Conservation (phyloP, 2,329 filamentous ascomycete species). For the Trichoderma arundinaceum region DNA sequence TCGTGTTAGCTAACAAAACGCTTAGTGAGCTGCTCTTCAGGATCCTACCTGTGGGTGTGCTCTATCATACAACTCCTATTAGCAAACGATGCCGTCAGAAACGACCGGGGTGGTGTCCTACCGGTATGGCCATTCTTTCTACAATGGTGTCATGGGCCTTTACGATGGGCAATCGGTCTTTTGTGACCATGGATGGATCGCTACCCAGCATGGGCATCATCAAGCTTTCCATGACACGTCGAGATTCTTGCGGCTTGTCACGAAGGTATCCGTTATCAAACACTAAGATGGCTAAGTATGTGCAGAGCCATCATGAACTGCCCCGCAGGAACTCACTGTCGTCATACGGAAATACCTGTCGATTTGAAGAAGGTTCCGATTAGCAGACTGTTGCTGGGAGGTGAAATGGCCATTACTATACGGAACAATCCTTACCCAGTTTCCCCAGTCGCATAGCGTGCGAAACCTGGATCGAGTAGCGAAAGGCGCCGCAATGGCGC, state of each 20-base stretch:
- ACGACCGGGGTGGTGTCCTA: conserved; percentile 1
- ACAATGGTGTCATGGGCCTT: conserved; percentile 34
- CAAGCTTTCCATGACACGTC: conserved; percentile 34
- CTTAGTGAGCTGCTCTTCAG: too few relatives aligned
- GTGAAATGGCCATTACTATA: background rate
- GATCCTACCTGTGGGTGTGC: conserved; percentile 1
- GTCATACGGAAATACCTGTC: conserved; percentile 36
- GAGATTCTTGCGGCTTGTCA: conserved; percentile 32
- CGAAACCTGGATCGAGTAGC: conserved; percentile 33
- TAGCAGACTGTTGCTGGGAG: background rate
- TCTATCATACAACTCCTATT: background rate
- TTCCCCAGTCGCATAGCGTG: conserved; percentile 38
- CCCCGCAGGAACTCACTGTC: conserved; percentile 31
- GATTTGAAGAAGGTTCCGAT: background rate
- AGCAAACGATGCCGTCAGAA: background rate
- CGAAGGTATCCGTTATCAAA: conserved; percentile 36
- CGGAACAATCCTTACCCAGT: conserved; percentile 35
- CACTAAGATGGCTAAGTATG: conserved; percentile 30
- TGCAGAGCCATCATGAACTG: background rate
- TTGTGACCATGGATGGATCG: rapidly evolving
- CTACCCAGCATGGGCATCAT: conserved; percentile 32
- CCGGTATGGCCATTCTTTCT: conserved; percentile 26
- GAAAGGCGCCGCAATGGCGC: conserved; percentile 34
- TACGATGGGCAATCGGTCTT: conserved; percentile 31
- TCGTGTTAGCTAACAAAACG: background rate